Conservation (phyloP, 2,329 filamentous ascomycete species). For the Hysterium pulicare region DNA sequence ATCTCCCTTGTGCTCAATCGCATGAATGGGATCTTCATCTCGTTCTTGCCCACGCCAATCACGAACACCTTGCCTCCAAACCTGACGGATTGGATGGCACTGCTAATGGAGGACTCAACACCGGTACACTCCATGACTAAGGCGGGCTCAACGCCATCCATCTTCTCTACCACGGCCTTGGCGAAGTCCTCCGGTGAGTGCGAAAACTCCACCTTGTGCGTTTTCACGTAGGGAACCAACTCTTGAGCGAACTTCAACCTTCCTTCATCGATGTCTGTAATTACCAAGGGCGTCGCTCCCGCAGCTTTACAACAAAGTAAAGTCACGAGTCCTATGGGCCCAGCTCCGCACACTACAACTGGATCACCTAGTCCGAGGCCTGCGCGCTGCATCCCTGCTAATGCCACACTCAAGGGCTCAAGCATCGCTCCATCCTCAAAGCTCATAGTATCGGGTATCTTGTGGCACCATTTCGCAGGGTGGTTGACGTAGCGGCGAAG, state of each 20-base stretch:
- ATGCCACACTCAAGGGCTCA: conserved; percentile 83
- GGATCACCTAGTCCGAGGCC: conserved; percentile 79
- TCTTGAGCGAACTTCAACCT: conserved; percentile 81
- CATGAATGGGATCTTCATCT: conserved; percentile 97
- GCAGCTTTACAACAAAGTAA: conserved; percentile 80
- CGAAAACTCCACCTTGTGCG: conserved; percentile 69
- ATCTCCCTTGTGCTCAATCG: conserved; percentile 84
- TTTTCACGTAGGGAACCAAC: conserved; percentile 73
- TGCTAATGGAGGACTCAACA: conserved; percentile 81
- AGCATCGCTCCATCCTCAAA: conserved; percentile 89
- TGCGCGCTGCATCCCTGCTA: conserved; percentile 83
- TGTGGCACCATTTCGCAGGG: conserved; percentile 92
- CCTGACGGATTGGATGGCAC: conserved; percentile 85
- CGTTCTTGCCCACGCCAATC: conserved; percentile 90
- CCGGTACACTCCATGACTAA: conserved; percentile 91
- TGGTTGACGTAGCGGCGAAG: conserved; percentile 93
- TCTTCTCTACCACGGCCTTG: conserved; percentile 62
- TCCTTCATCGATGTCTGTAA: conserved; percentile 90
- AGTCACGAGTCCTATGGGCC: conserved; percentile 88
- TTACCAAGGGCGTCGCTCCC: conserved; percentile 84
- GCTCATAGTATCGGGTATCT: conserved; percentile 80
- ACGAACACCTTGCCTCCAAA: conserved; percentile 98
- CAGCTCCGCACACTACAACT: conserved; percentile 85
- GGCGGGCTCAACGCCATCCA: conserved; percentile 76
- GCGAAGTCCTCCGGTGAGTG: conserved; percentile 68